Conservation (phyloP, 257 asterid species). For the Gardenia jasminoides region DNA sequence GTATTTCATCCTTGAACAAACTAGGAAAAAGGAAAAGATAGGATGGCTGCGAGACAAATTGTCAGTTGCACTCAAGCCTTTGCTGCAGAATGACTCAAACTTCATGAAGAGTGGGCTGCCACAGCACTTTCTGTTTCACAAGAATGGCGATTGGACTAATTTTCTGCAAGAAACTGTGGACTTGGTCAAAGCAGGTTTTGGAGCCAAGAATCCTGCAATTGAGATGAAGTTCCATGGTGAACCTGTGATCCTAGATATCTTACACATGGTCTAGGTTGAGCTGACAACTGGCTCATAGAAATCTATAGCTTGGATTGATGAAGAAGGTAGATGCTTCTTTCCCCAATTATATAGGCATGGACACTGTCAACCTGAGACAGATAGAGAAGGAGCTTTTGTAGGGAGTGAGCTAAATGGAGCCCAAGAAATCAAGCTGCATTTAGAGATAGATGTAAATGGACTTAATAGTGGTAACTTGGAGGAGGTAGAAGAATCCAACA, state of each 20-base stretch:
- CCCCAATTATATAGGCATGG: conserved; percentile 20
- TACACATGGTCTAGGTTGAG: conserved; percentile 27
- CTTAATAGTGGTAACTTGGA: conserved; percentile 10
- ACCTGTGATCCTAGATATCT: conserved; percentile 20
- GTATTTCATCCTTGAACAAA: conserved; percentile 9
- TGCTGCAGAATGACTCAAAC: conserved; percentile 23
- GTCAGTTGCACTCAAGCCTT: conserved; percentile 11
- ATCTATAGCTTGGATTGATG: conserved; percentile 40
- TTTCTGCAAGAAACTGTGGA: conserved; percentile 25
- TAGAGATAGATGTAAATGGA: conserved; percentile 30
- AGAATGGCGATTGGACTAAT: conserved; percentile 30
- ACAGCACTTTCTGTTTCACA: conserved; percentile 20
- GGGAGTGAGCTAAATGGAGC: conserved; percentile 18
- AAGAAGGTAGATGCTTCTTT: conserved; percentile 28
- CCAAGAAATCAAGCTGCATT: conserved; percentile 26
- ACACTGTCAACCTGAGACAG: neutral
- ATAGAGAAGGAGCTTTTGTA: conserved; percentile 1
- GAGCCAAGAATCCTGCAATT: conserved; percentile 27
- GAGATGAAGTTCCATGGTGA: conserved; percentile 22
- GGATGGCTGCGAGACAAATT: conserved; percentile 11
- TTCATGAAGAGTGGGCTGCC: conserved; percentile 29
- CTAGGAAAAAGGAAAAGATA: conserved; percentile 27
- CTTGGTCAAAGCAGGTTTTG: conserved; percentile 22
- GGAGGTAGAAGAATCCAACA: conserved; percentile 37
- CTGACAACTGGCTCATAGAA: conserved; percentile 24